Percentiles rank a stretch among this genome's conserved stretches.
Evolutionary conservation across 2,329 filamentous ascomycete species (phyloP).

Genomic region (Aspergillus unguis): DNA sequence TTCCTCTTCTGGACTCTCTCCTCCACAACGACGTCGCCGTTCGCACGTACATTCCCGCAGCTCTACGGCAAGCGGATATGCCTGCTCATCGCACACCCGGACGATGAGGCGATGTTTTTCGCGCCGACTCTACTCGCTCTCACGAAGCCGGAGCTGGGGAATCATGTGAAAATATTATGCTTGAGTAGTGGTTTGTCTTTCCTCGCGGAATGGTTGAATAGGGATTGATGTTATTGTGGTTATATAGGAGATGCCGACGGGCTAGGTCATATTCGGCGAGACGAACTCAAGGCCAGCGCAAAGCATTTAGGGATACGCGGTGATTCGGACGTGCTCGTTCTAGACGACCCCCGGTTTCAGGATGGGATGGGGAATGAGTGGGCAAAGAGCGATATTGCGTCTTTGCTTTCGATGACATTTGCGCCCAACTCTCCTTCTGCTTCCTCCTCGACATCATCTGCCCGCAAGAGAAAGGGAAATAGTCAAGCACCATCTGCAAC

Average conservation of each 20-base stretch:
- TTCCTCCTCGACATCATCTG: slow-evolving; percentile 8
- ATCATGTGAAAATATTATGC: slow-evolving; percentile 92
- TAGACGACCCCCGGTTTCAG: slow-evolving; percentile 75
- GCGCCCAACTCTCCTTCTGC: slow-evolving; percentile 50
- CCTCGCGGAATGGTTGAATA: neutral
- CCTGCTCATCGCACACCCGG: slow-evolving; percentile 91
- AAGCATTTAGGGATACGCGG: slow-evolving; percentile 69
- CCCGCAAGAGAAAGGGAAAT: slow-evolving; percentile 28
- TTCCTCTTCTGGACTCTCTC: slow-evolving; percentile 44
- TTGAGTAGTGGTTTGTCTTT: slow-evolving; percentile 68
- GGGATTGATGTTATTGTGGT: neutral
- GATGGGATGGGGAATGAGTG: slow-evolving; percentile 84
- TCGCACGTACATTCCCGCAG: slow-evolving; percentile 50
- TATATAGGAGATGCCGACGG: slow-evolving; percentile 76
- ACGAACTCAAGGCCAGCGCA: slow-evolving; percentile 79
- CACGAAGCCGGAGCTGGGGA: slow-evolving; percentile 72
- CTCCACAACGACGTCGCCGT: slow-evolving; percentile 39
- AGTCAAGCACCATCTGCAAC: slow-evolving; percentile 35
- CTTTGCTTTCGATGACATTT: slow-evolving; percentile 69
- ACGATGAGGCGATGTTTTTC: slow-evolving; percentile 99
- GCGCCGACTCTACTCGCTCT: slow-evolving; percentile 82
- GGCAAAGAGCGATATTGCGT: slow-evolving; percentile 67
- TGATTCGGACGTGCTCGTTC: slow-evolving; percentile 77
- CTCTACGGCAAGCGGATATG: slow-evolving; percentile 82
- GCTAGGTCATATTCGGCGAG: slow-evolving; percentile 75